A percentile compares a stretch with the other conserved stretches of the same genome.
These are phyloP conservation scores for Lanmaoa rubissima DNA, from an alignment of 768 basidiomycete species.

Conservation along the genomic window DNA sequence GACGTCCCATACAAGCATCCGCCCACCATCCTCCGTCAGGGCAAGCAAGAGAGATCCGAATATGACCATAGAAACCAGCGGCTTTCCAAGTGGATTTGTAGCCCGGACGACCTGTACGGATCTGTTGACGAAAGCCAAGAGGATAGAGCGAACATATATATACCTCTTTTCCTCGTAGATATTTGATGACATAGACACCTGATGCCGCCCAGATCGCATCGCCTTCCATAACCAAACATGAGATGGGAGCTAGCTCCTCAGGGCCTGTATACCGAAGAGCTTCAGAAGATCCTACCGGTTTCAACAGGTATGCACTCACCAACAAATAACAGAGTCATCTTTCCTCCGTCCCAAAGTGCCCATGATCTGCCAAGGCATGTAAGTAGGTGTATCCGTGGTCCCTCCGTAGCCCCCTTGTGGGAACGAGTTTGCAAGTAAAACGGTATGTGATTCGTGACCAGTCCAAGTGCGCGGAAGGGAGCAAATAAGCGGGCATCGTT, in stretches of 20 bases:
- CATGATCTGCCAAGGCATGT: slow-evolving; percentile 88
- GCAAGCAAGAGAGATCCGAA: slow-evolving; percentile 83
- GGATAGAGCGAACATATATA: not conserved
- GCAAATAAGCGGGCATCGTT: slow-evolving; percentile 61
- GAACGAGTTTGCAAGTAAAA: slow-evolving; percentile 85
- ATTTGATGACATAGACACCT: slow-evolving; percentile 69
- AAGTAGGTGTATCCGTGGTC: slow-evolving; percentile 78
- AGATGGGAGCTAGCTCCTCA: slow-evolving; percentile 71
- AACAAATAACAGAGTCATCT: slow-evolving; percentile 90
- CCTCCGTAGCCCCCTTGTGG: slow-evolving; percentile 79
- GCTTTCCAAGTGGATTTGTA: slow-evolving; percentile 61
- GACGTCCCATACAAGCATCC: slow-evolving; percentile 77
- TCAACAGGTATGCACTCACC: slow-evolving; percentile 50
- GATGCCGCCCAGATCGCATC: slow-evolving; percentile 84
- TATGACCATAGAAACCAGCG: slow-evolving; percentile 63
- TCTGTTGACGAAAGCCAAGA: slow-evolving; percentile 4
- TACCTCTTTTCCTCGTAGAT: slow-evolving; percentile 87
- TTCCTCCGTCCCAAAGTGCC: slow-evolving; percentile 96
- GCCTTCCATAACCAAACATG: slow-evolving; percentile 76
- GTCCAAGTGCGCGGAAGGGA: slow-evolving; percentile 94
- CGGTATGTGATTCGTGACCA: slow-evolving; percentile 88
- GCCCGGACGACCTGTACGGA: slow-evolving; percentile 46
- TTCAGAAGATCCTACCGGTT: not conserved
- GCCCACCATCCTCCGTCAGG: slow-evolving; percentile 72
- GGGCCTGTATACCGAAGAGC: slow-evolving; percentile 54